phyloP scores from a whole-genome alignment of 1,284 basidiomycete genomes.

The Ustilago shanxiensis region DNA sequence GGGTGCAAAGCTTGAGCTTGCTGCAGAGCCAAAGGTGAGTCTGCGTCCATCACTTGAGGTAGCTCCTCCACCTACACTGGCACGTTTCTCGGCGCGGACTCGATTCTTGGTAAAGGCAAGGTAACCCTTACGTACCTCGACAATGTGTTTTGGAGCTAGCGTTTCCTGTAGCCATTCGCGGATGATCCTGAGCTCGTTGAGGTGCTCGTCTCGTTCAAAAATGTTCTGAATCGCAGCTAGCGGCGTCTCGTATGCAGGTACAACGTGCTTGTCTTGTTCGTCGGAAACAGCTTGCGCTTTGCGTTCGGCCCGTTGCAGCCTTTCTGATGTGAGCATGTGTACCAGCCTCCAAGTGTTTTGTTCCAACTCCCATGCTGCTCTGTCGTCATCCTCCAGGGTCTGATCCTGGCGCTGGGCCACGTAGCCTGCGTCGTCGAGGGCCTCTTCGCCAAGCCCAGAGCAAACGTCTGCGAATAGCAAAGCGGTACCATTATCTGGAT shows the following conservation, averaged over 20 bases:
- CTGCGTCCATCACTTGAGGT: constrained; percentile 28
- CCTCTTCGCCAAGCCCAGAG: constrained; percentile 36
- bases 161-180: constrained; percentile 68
- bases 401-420: constrained; percentile 23
- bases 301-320: constrained; percentile 48
- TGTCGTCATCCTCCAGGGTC: constrained; percentile 44
- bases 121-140: constrained; percentile 69
- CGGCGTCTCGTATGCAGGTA: constrained; percentile 62
- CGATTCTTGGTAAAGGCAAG: constrained; percentile 67
- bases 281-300: constrained; percentile 33
- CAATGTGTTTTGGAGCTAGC: constrained; percentile 54
- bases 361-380: constrained; percentile 57
- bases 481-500: constrained; percentile 54
- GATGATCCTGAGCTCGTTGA: constrained; percentile 66
- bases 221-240: constrained; percentile 64
- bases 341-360: constrained; percentile 61
- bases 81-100: constrained; percentile 62
- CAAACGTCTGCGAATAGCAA: constrained; percentile 61
- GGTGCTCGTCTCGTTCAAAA: constrained; percentile 52
- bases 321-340: constrained; percentile 52
- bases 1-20: constrained; percentile 41
- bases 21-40: constrained; percentile 43
- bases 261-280: constrained; percentile 4
- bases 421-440: constrained; percentile 54
- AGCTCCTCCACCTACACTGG: constrained; percentile 29